Base-by-base conservation (phyloP, 805 yeast genomes). In the Zygotorulaspora chibaensis region DNA sequence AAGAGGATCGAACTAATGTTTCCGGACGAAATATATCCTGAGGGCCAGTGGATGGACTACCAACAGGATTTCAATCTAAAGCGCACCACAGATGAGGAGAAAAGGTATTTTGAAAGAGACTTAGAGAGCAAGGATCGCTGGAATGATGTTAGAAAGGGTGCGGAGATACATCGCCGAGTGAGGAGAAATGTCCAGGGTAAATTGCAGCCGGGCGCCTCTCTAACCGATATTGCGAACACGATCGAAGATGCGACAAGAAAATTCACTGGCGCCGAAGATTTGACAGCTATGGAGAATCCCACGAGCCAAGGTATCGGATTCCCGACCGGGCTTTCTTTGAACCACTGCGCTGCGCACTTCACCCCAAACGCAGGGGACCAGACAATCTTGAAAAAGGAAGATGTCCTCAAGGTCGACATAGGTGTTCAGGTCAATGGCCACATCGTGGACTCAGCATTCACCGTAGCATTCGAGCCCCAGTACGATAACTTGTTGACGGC, bases 351-450 rank as follows among this genome's bases (percentile, higher is more conserved):
- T 20, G 99, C 99, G 0, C 99, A 93, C 65, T 93, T 89, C 68
- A 91, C 98, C 0, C 99, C 99, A 11, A 93, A 93, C 69, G 84
- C 91, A 4, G 96, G 96, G 10, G 99, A 93, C 65, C 87, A 81
- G 58, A 77, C 87, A 6, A 84, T 85, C 1, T 71, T 93, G 55
- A 72, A 76, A 50, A 80, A 88, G 58, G 95, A 87, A 50, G 99
- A 93, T 66, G 96, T 93, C 38, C 80, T 93, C 87, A 93, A 93
- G 70, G 91, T 93, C 33, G 99, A 93, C 65, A 80, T 91, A 60
- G 99, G 99, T 54, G 96, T 93, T 17, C 99, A 93, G 62, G 86
- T 91, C 34, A 87, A 93, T 60, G 99, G 99, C 12, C 81, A 81
- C 58, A 93, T 93, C 58, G 81, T 93, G 48, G 99, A 93, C 63